These are phyloP conservation scores for Solanum chaucha DNA, from an alignment of 257 asterid species.

Conservation along the genomic window DNA sequence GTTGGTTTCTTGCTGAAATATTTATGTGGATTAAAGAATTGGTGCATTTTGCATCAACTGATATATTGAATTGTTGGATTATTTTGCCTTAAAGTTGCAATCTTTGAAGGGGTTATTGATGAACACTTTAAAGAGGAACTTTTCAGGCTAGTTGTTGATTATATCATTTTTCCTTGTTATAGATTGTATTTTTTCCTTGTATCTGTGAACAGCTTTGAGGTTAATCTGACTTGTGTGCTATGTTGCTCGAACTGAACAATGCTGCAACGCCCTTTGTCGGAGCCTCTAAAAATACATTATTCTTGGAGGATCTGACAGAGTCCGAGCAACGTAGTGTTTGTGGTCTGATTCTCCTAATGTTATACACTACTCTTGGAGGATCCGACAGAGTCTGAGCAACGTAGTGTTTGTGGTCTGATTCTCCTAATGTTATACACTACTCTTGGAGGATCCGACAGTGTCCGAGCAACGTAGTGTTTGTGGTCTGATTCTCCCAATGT, in stretches of 20 bases:
- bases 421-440: not conserved
- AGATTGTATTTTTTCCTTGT: not conserved
- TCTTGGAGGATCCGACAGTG: too few relatives aligned
- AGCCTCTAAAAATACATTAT: not conserved
- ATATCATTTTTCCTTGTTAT: not conserved
- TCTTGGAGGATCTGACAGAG: too few relatives aligned
- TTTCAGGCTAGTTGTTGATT: not conserved
- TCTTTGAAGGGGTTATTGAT: not conserved
- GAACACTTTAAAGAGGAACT: not conserved
- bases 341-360: too few relatives aligned
- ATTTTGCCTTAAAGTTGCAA: not conserved
- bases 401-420: not conserved
- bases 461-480: not conserved
- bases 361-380: not conserved
- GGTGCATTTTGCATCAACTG: not conserved
- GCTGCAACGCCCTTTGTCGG: not conserved
- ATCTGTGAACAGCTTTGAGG: not conserved
- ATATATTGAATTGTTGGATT: not conserved
- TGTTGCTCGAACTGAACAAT: not conserved
- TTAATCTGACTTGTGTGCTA: not conserved
- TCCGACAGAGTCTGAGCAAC: not conserved
- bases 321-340: too few relatives aligned
- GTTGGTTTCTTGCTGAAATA: not conserved
- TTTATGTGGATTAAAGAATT: not conserved
- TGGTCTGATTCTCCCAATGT: not conserved